Base-by-base conservation (phyloP, 2,329 filamentous ascomycete genomes). In the Colletotrichum lini region DNA sequence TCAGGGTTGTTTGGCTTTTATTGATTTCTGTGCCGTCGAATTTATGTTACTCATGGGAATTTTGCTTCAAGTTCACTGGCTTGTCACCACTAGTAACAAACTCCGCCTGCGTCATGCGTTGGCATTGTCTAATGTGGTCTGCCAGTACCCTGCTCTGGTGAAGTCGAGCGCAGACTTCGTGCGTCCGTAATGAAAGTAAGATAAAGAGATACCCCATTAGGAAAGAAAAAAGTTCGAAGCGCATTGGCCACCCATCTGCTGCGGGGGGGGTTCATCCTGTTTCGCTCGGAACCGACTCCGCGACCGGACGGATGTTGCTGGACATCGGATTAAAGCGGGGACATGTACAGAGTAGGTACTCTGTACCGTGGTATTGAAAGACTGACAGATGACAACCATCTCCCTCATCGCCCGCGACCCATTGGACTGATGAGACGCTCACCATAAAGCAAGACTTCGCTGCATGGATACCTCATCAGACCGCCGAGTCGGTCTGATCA, bases 101-200 rank as follows among this genome's bases (percentile, higher is more conserved):
- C 18, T 12, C 30, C 30, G 5, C 15, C 23, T 7, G 50, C 35
- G 40, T 40, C 18, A 26, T 16, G 13, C 21, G 44, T 47, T n/a
- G n/a, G 18, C 3, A 40, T 38, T 13, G 58, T 26, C 45, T n/a
- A 40, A 50, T 50, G 58, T 23, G 6, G 10, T 21, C 44, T 30
- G 44, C 4, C 45, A 12, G 26, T 42, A 30, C 23, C 16, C 21
- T 40, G 59, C 30, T 62, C 47, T n/a, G 40, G 59, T 23, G 45
- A 62, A n/a, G 45, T 62, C n/a, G 44, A 38, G 52, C n/a, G 47
- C 21, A 53, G 21, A 35, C n/a, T n/a, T 10, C 21, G 47, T n/a
- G n/a, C 30, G 45, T 21, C 35, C 26, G 26, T 21, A 63, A 64
- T 49, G 30, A 54, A 42, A 30, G 30, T 30, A 30, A 30, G 30